phyloP scores from a whole-genome alignment of 176 grass and related monocot species.

The Saccharum officinarum region DNA sequence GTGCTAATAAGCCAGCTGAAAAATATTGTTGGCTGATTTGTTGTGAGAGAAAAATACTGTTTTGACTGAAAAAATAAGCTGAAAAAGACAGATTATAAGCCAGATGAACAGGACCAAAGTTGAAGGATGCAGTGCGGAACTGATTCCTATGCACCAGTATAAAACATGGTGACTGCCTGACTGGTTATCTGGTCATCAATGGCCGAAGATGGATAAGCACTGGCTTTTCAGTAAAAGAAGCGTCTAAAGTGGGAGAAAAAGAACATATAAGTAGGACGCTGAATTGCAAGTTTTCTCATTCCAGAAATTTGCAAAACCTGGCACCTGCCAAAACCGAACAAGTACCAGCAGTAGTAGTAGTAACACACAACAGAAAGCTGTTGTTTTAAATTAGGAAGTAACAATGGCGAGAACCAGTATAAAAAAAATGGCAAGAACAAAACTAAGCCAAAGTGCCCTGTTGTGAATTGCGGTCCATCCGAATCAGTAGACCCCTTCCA shows the following conservation, averaged over 20 bases:
- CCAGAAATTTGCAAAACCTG: not conserved
- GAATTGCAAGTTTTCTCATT: not conserved
- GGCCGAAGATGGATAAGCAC: not conserved
- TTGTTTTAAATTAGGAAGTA: not conserved
- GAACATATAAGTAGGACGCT: not conserved
- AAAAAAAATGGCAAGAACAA: not conserved
- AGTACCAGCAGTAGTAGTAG: not conserved
- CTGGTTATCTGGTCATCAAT: not conserved
- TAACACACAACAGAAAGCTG: not conserved
- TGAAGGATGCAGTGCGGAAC: not conserved
- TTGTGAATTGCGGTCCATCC: not conserved
- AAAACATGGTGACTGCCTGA: not conserved
- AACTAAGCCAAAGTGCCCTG: not conserved
- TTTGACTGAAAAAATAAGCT: too few relatives aligned
- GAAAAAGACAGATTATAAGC: too few relatives aligned
- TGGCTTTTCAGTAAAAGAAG: not conserved
- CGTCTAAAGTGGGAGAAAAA: not conserved
- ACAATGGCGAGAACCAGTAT: not conserved
- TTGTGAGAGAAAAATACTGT: too few relatives aligned
- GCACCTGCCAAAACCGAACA: slow-evolving; percentile 1
- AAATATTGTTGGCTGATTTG: too few relatives aligned
- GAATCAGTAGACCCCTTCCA: not conserved
- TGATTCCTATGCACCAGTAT: not conserved
- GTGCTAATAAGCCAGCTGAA: too few relatives aligned
- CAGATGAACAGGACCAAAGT: too few relatives aligned